Evolutionary conservation across 768 basidiomycete genomes (phyloP), one percentile per base, ranked within the genome.

Genomic region (Mycena haematopus): DNA sequence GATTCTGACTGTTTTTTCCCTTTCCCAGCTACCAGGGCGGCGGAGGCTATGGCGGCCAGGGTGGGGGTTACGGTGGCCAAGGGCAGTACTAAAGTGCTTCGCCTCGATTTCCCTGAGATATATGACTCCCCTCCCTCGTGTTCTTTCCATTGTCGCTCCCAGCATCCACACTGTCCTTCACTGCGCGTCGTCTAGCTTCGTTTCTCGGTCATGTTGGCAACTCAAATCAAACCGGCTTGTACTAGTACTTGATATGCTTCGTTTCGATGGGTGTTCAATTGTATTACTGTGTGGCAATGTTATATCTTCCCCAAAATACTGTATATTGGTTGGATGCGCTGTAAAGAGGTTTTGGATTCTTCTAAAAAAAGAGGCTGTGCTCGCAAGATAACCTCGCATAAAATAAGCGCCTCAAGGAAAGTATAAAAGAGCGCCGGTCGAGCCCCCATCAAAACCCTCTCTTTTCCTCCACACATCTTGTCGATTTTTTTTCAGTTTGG

Each of bases 191-290:
- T 74, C 73, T 76, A 75, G 74, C 74, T 70, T 70, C 59, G 69
- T 69, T 71, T 76, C 76, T 77, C 73, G 74, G 75, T 77, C 63
- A 56, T 53, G 57, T 64, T 58, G 62, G 56, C 58, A 52, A 59
- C 69, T 71, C 70, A 73, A 72, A 71, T 73, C 74, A 73, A 77
- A 76, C 74, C 78, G 74, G 73, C 76, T 72, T 81, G 79, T 81
- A 81, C 79, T 78, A 77, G 71, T 80, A 78, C 58, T 45, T 57
- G 56, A 73, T 75, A 53, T 70, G 65, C 64, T 68, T 69, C 65
- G 57, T 68, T 63, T 68, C 55, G 57, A 55, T 64, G 57, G 44
- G 57, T 58, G 56, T 58, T 59, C 58, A 58, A 58, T 51, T 64
- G 63, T 64, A 64, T 64, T 64, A 64, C 58, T 64, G 63, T 59